Conservation (phyloP, 805 yeast species). For the Cyberlindnera suaveolens region DNA sequence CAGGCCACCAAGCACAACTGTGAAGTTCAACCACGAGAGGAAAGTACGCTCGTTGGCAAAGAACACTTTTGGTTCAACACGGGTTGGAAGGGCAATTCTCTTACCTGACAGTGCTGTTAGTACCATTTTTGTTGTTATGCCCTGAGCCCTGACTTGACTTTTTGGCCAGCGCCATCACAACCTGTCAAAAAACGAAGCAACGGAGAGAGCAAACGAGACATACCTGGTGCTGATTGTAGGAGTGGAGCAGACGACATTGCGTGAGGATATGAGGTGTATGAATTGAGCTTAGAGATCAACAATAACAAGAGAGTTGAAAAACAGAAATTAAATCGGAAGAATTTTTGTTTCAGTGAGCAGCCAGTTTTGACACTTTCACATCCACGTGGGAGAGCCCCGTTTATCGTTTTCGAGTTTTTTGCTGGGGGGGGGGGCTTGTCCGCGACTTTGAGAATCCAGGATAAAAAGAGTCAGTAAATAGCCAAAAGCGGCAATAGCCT, state of each 20-base stretch:
- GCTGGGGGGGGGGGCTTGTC: too few relatives aligned
- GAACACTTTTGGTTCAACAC: slow-evolving; percentile 98
- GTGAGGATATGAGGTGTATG: neutral
- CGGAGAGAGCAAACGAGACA: slow-evolving; percentile 12
- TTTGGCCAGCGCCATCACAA: neutral
- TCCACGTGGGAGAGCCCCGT: neutral
- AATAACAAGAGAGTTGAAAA: neutral
- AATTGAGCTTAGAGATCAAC: neutral
- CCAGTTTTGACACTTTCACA: neutral
- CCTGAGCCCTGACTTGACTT: too few relatives aligned
- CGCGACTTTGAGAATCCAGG: neutral
- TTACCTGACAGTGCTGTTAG: slow-evolving; percentile 40
- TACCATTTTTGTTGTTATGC: neutral
- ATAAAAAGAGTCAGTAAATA: neutral
- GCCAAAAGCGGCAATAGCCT: neutral
- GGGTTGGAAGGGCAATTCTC: slow-evolving; percentile 94
- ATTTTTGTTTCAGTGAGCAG: neutral
- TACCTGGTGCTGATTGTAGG: slow-evolving; percentile 66
- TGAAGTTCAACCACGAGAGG: slow-evolving; percentile 96
- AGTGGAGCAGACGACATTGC: slow-evolving; percentile 66
- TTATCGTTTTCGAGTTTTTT: neutral
- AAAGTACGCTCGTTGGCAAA: slow-evolving; percentile 99
- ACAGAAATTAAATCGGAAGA: neutral
- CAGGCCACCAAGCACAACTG: slow-evolving; percentile 94
- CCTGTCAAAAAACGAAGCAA: neutral